A percentile compares a stretch with the other conserved stretches of the same genome.
phyloP scores from a whole-genome alignment of 306 rosid genomes.

The Abrus pulchellus region DNA sequence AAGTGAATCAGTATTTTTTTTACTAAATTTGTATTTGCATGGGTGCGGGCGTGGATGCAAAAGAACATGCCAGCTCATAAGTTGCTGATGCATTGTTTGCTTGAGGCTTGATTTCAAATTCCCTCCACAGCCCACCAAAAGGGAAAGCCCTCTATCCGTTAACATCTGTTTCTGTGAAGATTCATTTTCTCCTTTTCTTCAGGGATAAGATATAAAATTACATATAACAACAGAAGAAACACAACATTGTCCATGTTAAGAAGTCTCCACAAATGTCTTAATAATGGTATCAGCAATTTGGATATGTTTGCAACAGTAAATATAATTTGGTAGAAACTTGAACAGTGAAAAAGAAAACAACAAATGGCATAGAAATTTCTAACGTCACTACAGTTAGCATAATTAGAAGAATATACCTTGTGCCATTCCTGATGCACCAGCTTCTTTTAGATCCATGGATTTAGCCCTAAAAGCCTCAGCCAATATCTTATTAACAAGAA shows the following conservation, averaged over 20 bases:
- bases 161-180: background rate
- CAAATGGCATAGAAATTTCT: constrained; percentile 31
- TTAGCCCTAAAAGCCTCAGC: constrained; percentile 73
- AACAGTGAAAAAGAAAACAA: constrained; percentile 13
- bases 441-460: constrained; percentile 55
- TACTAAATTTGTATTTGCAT: too few relatives aligned
- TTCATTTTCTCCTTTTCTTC: background rate
- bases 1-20: background rate
- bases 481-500: constrained; percentile 62
- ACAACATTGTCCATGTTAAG: background rate
- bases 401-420: constrained; percentile 62
- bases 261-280: constrained; percentile 12
- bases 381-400: constrained; percentile 10
- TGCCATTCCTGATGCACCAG: constrained; percentile 53
- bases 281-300: constrained; percentile 13
- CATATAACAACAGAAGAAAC: constrained; percentile 17
- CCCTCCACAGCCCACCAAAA: background rate
- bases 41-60: background rate
- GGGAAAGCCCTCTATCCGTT: constrained; percentile 4
- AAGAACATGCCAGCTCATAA: background rate
- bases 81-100: constrained; percentile 10
- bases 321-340: constrained; percentile 41
- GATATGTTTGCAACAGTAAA: constrained; percentile 23
- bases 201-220: background rate
- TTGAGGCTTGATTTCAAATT: constrained; percentile 17